A percentile compares a stretch with the other conserved stretches of the same genome.
Conservation (phyloP, 352 stramenopile genomes). For the Pythium vanterpoolii region DNA sequence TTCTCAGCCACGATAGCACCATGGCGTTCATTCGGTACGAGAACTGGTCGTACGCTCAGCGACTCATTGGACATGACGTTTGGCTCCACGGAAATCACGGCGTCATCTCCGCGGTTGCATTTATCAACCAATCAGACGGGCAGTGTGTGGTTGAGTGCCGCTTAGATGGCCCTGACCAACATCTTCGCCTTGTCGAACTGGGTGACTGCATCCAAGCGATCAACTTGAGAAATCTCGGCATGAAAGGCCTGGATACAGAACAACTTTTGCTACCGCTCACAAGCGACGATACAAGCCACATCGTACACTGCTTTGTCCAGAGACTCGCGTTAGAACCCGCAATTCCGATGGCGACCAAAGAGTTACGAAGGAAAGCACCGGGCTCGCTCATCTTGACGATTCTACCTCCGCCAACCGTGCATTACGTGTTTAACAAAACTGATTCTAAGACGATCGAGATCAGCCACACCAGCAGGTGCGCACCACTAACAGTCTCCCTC, state of each 20-base stretch:
- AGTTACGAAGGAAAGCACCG: slow-evolving; percentile 39
- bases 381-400: slow-evolving; percentile 40
- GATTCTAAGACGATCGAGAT: slow-evolving; percentile 9
- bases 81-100: slow-evolving; percentile 30
- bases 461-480: neutral
- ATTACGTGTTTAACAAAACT: slow-evolving; percentile 36
- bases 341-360: slow-evolving; percentile 50
- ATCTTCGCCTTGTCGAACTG: slow-evolving; percentile 24
- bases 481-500: neutral
- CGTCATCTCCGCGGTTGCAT: slow-evolving; percentile 31
- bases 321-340: slow-evolving; percentile 33
- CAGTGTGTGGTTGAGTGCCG: slow-evolving; percentile 42
- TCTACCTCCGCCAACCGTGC: slow-evolving; percentile 40
- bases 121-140: slow-evolving; percentile 32
- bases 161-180: neutral
- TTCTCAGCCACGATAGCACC: slow-evolving; percentile 48
- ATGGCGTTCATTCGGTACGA: slow-evolving; percentile 47
- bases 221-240: slow-evolving; percentile 43
- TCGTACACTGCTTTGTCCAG: slow-evolving; percentile 37
- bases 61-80: slow-evolving; percentile 39
- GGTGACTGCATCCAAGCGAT: slow-evolving; percentile 40
- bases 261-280: slow-evolving; percentile 33
- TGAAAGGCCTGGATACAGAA: slow-evolving; percentile 21
- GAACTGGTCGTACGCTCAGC: slow-evolving; percentile 55
- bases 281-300: slow-evolving; percentile 30